Conservation (phyloP, 257 asterid species). For the Solanum lycopersicoides region DNA sequence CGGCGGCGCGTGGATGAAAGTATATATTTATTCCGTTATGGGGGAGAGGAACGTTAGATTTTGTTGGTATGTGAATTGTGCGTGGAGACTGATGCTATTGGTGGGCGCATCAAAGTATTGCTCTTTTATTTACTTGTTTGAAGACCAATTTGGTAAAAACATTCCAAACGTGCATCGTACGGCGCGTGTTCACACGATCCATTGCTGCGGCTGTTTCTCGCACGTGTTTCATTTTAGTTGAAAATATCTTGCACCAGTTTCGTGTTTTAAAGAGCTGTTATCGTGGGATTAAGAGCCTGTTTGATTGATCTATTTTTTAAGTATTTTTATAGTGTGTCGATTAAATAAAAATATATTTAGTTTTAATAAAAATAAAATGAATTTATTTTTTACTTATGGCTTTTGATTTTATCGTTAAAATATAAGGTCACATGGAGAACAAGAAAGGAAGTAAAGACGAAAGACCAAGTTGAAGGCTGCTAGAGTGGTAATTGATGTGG, state of each 20-base stretch:
- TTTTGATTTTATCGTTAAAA: too few relatives aligned
- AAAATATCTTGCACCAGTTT: slow-evolving; percentile 4
- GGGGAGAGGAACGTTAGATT: slow-evolving; percentile 36
- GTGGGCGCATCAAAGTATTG: slow-evolving; percentile 4
- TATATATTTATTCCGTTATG: neutral
- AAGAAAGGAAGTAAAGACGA: too few relatives aligned
- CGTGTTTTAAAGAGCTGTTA: slow-evolving; percentile 12
- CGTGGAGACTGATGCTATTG: slow-evolving; percentile 12
- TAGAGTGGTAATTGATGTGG: neutral
- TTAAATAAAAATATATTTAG: too few relatives aligned
- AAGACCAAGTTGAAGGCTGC: neutral
- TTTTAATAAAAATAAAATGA: too few relatives aligned
- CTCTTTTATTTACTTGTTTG: slow-evolving; percentile 2
- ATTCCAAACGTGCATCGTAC: slow-evolving; percentile 11
- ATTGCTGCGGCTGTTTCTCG: neutral
- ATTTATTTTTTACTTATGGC: too few relatives aligned
- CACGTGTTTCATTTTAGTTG: neutral
- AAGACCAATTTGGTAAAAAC: neutral
- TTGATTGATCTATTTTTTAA: neutral
- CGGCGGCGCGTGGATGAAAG: slow-evolving; percentile 35
- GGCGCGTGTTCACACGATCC: slow-evolving; percentile 15
- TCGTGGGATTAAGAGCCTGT: neutral
- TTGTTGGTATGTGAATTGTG: slow-evolving; percentile 9
- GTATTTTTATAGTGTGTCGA: too few relatives aligned
- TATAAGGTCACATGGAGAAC: too few relatives aligned